Conservation (phyloP, 2,329 filamentous ascomycete genomes). For the Talaromyces piceae region DNA sequence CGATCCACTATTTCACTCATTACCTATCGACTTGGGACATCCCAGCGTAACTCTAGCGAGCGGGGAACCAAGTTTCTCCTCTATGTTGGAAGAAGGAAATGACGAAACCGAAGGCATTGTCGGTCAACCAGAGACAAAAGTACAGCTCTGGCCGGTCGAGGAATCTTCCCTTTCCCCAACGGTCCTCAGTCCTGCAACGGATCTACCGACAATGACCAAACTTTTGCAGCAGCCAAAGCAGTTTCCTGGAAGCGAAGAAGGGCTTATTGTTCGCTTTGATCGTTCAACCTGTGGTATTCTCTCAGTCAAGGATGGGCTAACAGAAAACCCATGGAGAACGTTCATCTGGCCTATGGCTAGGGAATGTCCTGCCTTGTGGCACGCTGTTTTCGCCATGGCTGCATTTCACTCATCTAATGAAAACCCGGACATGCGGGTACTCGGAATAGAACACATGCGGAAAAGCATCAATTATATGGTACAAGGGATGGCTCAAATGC, state of each 20-base stretch:
- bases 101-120: constrained; percentile 52
- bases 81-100: constrained; percentile 28
- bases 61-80: constrained; percentile 24
- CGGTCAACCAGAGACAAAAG: constrained; percentile 28
- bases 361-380: constrained; percentile 57
- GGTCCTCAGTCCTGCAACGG: neutral
- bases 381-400: constrained; percentile 62
- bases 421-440: constrained; percentile 49
- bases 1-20: constrained; percentile 3
- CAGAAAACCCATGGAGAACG: constrained; percentile 65
- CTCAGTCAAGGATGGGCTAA: constrained; percentile 61
- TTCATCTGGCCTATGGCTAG: constrained; percentile 62
- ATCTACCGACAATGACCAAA: constrained; percentile 13
- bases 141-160: constrained; percentile 30
- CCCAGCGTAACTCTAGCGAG: constrained; percentile 9
- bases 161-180: constrained; percentile 12
- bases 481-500: constrained; percentile 56
- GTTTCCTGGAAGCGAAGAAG: constrained; percentile 47
- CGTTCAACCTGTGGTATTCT: constrained; percentile 62
- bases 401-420: constrained; percentile 60
- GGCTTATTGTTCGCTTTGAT: constrained; percentile 57
- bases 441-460: constrained; percentile 64
- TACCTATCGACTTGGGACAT: constrained; percentile 5
- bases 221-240: constrained; percentile 40
- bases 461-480: constrained; percentile 53